Evolutionary conservation across 371 early-diverging fungal genomes (phyloP), one percentile per base, ranked within the genome.

Genomic region (Circinella minor): DNA sequence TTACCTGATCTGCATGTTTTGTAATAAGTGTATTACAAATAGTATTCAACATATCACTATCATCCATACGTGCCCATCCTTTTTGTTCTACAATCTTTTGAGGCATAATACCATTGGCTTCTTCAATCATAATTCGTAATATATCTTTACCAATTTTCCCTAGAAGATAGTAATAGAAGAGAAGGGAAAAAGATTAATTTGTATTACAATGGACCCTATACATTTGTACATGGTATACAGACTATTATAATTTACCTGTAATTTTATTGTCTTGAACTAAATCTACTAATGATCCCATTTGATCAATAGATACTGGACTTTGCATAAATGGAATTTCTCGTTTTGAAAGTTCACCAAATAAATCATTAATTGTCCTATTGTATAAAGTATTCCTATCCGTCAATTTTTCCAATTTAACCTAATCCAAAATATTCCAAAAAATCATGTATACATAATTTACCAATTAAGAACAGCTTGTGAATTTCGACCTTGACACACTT

Each of bases 311-410:
- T 43, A 95, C 87, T 5, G 88, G 86, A 66, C 89, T 87, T 1
- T 84, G 79, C 9, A 72, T 37, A 59, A 94, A 89, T 8, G 74
- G 49, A 13, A 90, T 78, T 11, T 82, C 77, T n/a, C 87, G 82
- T 15, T 82, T 70, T 18, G 90, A 83, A n/a, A 96, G 75, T 69
- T 86, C 82, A 0, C 95, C 94, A 67, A 93, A 89, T 4, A 96
- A 75, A 47, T 94, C 95, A 49, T 90, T 90, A 4, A 91, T 84
- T 39, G 92, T 89, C 95, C 95, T 92, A 63, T 46, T 1, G 6
- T 51, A n/a, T 51, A 51, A 6, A 43, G n/a, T 43, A 43, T 43
- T 27, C 27, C 27, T 27, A 27, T 27, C 27, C 27, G 2, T 27
- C 27, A 27, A 27, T 27, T 27, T 27, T 27, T 27, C 27, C 27